Percentiles rank a stretch among this genome's conserved stretches.
phyloP scores from a whole-genome alignment of 495 filamentous ascomycete species.

The Usnea hakonensis region DNA sequence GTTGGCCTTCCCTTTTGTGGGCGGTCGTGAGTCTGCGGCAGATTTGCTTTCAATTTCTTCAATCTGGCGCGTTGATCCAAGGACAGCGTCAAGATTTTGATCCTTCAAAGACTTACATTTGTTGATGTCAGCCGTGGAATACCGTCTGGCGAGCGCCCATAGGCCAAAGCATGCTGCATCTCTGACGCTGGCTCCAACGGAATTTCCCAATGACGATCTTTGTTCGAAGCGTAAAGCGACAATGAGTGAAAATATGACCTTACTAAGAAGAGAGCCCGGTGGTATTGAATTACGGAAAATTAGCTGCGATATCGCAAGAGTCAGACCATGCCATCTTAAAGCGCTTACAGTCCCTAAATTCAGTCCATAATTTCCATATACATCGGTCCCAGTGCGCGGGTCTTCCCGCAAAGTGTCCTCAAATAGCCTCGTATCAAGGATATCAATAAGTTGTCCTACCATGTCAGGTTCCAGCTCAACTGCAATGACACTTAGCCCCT shows the following conservation, averaged over 20 bases:
- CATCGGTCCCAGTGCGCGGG: neutral
- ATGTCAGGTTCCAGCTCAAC: conserved; percentile 69
- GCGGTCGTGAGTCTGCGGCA: neutral
- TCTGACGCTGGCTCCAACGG: conserved; percentile 86
- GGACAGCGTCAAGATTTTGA: neutral
- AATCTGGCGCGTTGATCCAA: neutral
- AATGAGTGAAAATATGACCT: conserved; percentile 63
- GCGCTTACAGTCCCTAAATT: conserved; percentile 69
- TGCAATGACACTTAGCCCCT: conserved; percentile 80
- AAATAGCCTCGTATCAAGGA: conserved; percentile 72
- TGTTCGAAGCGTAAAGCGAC: conserved; percentile 79
- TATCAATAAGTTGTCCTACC: conserved; percentile 77
- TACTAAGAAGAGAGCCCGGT: conserved; percentile 54
- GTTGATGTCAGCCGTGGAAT: conserved; percentile 61
- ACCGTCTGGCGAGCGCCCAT: conserved; percentile 85
- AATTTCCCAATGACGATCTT: conserved; percentile 66
- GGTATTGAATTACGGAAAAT: conserved; percentile 72
- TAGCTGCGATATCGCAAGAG: conserved; percentile 77
- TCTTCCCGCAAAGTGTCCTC: conserved; percentile 66
- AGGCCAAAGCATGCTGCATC: conserved; percentile 95
- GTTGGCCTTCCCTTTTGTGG: neutral
- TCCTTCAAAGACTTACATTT: neutral
- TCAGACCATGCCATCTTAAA: conserved; percentile 83
- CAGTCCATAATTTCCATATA: conserved; percentile 27
- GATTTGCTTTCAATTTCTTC: neutral